Base-by-base conservation (phyloP, 176 grass and related monocot genomes). In the Carex kokanica region DNA sequence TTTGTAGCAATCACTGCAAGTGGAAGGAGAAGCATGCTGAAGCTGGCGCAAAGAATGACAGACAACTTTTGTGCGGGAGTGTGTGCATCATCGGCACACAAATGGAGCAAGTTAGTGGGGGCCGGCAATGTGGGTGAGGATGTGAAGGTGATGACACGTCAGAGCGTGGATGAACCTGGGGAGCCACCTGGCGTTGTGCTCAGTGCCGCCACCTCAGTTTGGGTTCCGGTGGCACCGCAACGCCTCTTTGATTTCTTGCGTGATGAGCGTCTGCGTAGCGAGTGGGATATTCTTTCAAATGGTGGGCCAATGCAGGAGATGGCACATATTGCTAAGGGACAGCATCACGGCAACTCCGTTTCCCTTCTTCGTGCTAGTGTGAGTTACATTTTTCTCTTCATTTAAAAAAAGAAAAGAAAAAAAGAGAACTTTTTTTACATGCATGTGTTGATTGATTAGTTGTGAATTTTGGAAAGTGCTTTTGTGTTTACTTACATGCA, bases 221-320 rank as follows among this genome's bases (percentile, higher is more conserved):
- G 93, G 97, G 77, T 99, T 32, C 93, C 90, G 13, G 88, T 90
- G 25, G n/a, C 83, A 16, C 78, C 93, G 17, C 81, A 93, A 31
- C 70, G 81, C 49, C 80, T 99, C 32, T 99, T 99, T 86, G 78
- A 96, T 82, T 99, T 96, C 81, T 80, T 99, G 77, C 91, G 93
- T 53, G 24, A 93, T 20, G 85, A 95, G 78, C 70, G 18, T 65
- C 72, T 90, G 0, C 93, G 97, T 0, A 82, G 83, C 77, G 87
- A 96, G 88, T 99, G 97, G 97, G 97, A 99, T 83, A 99, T 99
- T 62, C 91, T 99, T 36, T 93, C 91, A 29, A 93, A 93, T 53
- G 93, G 93, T 49, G 88, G 91, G 38, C 93, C 91, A 51, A 95
- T 95, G 96, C 91, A 95, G 84, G 89, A 93, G 91, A 86, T 95